phyloP scores from a whole-genome alignment of 2,329 filamentous ascomycete species.

The Fusarium coicis region DNA sequence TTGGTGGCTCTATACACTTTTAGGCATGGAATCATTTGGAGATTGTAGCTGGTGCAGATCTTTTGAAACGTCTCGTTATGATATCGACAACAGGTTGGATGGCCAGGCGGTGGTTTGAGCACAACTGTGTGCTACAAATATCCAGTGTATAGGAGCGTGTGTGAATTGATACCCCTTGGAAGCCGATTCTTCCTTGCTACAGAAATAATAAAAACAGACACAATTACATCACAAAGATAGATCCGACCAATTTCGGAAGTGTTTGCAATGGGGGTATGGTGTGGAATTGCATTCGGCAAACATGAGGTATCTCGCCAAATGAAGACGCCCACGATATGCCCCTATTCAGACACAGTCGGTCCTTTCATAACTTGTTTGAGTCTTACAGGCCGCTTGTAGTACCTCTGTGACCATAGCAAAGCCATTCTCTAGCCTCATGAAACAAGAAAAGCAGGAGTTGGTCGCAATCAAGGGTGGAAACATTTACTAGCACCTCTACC shows the following conservation, averaged over 20 bases:
- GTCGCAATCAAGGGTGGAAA: background rate
- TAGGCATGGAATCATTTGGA: background rate
- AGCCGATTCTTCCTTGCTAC: slow-evolving; percentile 11
- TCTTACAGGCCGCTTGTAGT: slow-evolving; percentile 17
- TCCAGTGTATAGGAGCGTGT: background rate
- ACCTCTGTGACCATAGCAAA: background rate
- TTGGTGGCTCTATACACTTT: background rate
- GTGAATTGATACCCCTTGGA: slow-evolving; percentile 36
- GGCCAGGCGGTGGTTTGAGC: background rate
- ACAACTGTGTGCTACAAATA: slow-evolving; percentile 6
- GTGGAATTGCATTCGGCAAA: background rate
- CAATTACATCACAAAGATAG: background rate
- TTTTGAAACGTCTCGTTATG: slow-evolving; percentile 20
- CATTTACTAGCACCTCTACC: background rate
- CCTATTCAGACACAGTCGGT: slow-evolving; percentile 12
- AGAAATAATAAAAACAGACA: background rate
- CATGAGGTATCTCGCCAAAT: background rate
- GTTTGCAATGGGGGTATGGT: background rate
- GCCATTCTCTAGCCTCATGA: slow-evolving; percentile 9
- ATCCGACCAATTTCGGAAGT: background rate
- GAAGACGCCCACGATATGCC: background rate
- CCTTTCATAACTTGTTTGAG: slow-evolving; percentile 4
- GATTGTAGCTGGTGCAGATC: background rate
- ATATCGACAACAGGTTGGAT: slow-evolving; percentile 22
- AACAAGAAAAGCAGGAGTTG: slow-evolving; percentile 3